Evolutionary conservation across 441 rosid species (phyloP).

Genomic region (Pelargonium myrrhifolium): DNA sequence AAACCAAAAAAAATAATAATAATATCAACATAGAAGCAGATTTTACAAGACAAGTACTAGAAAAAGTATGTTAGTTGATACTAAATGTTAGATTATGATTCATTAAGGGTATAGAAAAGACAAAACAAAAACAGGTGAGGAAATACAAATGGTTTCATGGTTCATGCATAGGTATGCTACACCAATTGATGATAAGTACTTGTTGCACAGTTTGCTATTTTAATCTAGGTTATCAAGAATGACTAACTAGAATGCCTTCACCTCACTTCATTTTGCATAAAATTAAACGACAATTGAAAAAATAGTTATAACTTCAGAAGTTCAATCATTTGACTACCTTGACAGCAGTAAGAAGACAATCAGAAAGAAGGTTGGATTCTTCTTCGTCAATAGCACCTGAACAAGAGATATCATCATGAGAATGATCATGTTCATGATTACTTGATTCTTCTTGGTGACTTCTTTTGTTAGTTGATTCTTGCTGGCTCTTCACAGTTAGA

Average conservation of each 20-base stretch:
- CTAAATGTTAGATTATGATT: not conserved
- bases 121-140: not conserved
- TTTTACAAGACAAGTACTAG: not conserved
- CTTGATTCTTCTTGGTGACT: constrained; percentile 28
- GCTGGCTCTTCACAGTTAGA: constrained; percentile 34
- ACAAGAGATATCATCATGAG: constrained; percentile 34
- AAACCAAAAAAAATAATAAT: not conserved
- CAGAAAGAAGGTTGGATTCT: constrained; percentile 49
- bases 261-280: not conserved
- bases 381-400: constrained; percentile 42
- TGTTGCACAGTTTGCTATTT: not conserved
- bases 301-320: not conserved
- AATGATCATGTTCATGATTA: constrained; percentile 22
- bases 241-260: not conserved
- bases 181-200: too few relatives aligned
- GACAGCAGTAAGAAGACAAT: constrained; percentile 83
- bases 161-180: not conserved
- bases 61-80: not conserved
- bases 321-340: constrained; percentile 42
- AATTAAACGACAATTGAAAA: constrained; percentile 10
- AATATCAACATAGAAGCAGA: not conserved
- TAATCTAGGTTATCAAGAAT: not conserved
- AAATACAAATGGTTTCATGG: not conserved
- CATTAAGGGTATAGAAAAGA: not conserved
- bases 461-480: constrained; percentile 35